Percentiles rank a stretch among this genome's conserved stretches.
phyloP scores from a whole-genome alignment of 352 stramenopile genomes.

The Pythium aphanidermatum region DNA sequence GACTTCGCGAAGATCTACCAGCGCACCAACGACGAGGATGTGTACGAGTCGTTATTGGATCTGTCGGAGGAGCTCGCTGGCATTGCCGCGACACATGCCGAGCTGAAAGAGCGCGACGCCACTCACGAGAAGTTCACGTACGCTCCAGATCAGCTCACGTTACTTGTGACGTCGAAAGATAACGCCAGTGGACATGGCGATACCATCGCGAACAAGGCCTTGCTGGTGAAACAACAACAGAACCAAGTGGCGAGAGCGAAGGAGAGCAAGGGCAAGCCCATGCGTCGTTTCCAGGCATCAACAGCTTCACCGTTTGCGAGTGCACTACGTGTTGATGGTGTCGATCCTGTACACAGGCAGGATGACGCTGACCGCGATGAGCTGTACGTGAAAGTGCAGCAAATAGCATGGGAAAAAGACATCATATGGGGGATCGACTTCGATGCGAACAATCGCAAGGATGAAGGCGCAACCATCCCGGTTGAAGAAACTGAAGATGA shows the following conservation, averaged over 20 bases:
- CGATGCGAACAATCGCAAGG: constrained; percentile 17
- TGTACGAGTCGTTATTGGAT: constrained; percentile 41
- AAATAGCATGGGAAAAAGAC: constrained; percentile 74
- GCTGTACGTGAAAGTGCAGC: constrained; percentile 77
- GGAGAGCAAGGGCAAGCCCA: constrained; percentile 54
- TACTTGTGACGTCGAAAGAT: constrained; percentile 55
- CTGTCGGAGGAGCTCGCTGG: constrained; percentile 51
- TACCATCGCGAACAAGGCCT: constrained; percentile 35
- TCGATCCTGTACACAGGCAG: constrained; percentile 11
- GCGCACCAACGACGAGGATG: constrained; percentile 45
- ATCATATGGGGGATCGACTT: constrained; percentile 78
- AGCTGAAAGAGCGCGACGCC: constrained; percentile 25
- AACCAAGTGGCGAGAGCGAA: constrained; percentile 17
- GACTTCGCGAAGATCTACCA: constrained; percentile 66
- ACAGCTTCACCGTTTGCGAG: constrained; percentile 54
- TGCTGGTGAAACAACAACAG: constrained; percentile 23
- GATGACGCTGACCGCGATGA: constrained; percentile 32
- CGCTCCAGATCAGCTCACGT: constrained; percentile 54
- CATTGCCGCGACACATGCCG: constrained; percentile 20
- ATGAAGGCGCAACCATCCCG: constrained; percentile 12
- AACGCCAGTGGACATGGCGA: constrained; percentile 25
- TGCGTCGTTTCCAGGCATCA: constrained; percentile 58
- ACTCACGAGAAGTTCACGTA: constrained; percentile 26
- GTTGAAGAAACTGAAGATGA: constrained; percentile 53
- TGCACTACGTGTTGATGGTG: constrained; percentile 14